Conservation (phyloP, 305 asterid genomes). For the Solanum hybrid region DNA sequence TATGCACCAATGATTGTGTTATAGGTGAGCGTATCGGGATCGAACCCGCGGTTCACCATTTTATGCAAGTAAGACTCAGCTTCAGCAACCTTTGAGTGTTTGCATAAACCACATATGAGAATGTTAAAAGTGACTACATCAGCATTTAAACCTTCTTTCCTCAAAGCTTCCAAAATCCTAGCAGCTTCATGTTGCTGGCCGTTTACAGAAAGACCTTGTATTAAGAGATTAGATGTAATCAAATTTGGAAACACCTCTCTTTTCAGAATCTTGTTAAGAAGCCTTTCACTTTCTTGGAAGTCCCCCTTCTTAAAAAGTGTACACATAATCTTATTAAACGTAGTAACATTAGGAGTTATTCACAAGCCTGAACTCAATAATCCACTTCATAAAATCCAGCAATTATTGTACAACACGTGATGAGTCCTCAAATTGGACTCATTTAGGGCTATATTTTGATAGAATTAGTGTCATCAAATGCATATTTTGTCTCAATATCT, state of each 20-base stretch:
- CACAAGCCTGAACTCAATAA: slow-evolving; percentile 38
- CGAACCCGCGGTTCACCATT: slow-evolving; percentile 67
- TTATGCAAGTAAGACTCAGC: slow-evolving; percentile 19
- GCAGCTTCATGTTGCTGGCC: slow-evolving; percentile 56
- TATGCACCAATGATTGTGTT: slow-evolving; percentile 74
- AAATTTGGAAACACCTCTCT: slow-evolving; percentile 61
- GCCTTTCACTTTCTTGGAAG: slow-evolving; percentile 54
- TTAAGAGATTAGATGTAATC: slow-evolving; percentile 65
- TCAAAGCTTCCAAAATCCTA: slow-evolving; percentile 43
- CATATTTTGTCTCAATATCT: too few species aligned
- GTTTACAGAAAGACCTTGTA: slow-evolving; percentile 71
- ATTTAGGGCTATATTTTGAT: too few species aligned
- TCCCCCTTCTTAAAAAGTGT: slow-evolving; percentile 74
- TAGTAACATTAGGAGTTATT: slow-evolving; percentile 43
- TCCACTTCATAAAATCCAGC: slow-evolving; percentile 69
- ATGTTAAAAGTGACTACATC: too few species aligned
- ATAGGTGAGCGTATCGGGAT: slow-evolving; percentile 71
- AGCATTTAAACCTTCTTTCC: too few species aligned
- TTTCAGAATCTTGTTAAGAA: slow-evolving; percentile 71
- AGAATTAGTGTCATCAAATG: too few species aligned
- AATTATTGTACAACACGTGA: slow-evolving; percentile 67
- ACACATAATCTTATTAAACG: slow-evolving; percentile 74
- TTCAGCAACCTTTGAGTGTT: too few species aligned
- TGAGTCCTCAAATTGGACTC: too few species aligned
- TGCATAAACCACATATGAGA: too few species aligned